A percentile compares a stretch with the other conserved stretches of the same genome.
These are phyloP conservation scores for Xerocomellus chrysenteron DNA, from an alignment of 768 basidiomycete genomes.

Conservation along the genomic window DNA sequence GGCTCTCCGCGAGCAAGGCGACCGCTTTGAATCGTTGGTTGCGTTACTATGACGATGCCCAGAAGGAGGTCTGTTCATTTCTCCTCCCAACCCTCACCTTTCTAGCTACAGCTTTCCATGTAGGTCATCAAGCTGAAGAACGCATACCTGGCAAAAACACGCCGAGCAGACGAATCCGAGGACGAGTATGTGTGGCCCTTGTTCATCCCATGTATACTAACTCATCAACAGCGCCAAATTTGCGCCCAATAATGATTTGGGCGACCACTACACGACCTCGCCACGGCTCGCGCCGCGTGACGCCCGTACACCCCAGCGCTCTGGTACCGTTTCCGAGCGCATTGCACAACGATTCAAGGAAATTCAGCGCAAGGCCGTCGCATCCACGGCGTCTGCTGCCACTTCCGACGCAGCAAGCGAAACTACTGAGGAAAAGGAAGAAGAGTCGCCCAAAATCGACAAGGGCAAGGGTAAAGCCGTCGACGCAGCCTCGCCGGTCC, in stretches of 20 bases:
- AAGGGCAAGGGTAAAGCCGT: slow-evolving; percentile 78
- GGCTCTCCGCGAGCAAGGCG: slow-evolving; percentile 56
- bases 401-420: slow-evolving; percentile 23
- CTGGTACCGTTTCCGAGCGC: slow-evolving; percentile 82
- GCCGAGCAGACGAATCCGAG: slow-evolving; percentile 87
- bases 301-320: slow-evolving; percentile 54
- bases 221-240: slow-evolving; percentile 69
- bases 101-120: slow-evolving; percentile 8
- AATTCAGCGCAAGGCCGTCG: slow-evolving; percentile 58
- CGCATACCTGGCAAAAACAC: slow-evolving; percentile 72
- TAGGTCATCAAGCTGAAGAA: slow-evolving; percentile 67
- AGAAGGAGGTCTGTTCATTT: slow-evolving; percentile 52
- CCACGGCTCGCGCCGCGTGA: slow-evolving; percentile 64
- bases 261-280: slow-evolving; percentile 82
- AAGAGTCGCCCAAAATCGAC: slow-evolving; percentile 58
- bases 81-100: neutral
- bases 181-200: slow-evolving; percentile 70
- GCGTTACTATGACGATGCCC: slow-evolving; percentile 65
- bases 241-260: slow-evolving; percentile 62
- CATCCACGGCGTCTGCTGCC: slow-evolving; percentile 29
- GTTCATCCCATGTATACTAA: slow-evolving; percentile 1
- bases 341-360: slow-evolving; percentile 82
- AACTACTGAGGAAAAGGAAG: slow-evolving; percentile 32
- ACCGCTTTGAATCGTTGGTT: slow-evolving; percentile 67
- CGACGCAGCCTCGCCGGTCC: slow-evolving; percentile 35